phyloP scores from a whole-genome alignment of 805 yeast genomes.

The Schizosaccharomyces cryophilus region DNA sequence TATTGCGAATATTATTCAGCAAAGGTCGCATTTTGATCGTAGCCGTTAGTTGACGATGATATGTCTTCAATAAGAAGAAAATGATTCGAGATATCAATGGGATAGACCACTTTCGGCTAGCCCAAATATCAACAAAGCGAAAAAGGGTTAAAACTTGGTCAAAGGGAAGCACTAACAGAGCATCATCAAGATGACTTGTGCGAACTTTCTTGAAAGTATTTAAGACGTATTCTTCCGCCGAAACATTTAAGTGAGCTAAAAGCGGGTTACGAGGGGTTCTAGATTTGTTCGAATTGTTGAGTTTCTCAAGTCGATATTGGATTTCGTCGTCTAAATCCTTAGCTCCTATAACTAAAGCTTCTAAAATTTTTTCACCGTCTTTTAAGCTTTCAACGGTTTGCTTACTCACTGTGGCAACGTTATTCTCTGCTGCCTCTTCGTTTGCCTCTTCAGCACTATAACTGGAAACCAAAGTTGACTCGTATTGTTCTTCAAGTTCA shows the following conservation, averaged over 20 bases:
- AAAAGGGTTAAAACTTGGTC: constrained; percentile 52
- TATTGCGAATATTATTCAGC: constrained; percentile 35
- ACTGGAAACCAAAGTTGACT: constrained; percentile 48
- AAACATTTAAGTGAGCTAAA: constrained; percentile 35
- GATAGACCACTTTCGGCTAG: constrained; percentile 24
- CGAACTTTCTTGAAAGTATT: constrained; percentile 44
- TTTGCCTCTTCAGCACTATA: constrained; percentile 31
- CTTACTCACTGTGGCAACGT: constrained; percentile 29
- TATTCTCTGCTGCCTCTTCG: constrained; percentile 17
- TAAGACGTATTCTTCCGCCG: constrained; percentile 60
- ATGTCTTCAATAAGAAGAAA: constrained; percentile 46
- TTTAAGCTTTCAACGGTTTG: constrained; percentile 80
- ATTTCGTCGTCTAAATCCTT: constrained; percentile 38
- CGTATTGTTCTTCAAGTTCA: constrained; percentile 81
- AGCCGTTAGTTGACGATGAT: constrained; percentile 52
- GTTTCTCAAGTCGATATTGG: constrained; percentile 24
- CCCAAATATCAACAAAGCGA: constrained; percentile 53
- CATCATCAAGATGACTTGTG: constrained; percentile 77
- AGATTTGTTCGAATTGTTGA: constrained; percentile 21
- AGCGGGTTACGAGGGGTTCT: constrained; percentile 46
- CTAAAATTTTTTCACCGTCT: constrained; percentile 81
- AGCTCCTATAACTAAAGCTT: constrained; percentile 64
- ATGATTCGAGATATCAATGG: constrained; percentile 49
- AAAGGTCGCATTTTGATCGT: constrained; percentile 28
- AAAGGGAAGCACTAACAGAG: constrained; percentile 71